Evolutionary conservation across 1,284 basidiomycete genomes (phyloP), one percentile per base, ranked within the genome.

Genomic region (Mycocalia duriaeana): DNA sequence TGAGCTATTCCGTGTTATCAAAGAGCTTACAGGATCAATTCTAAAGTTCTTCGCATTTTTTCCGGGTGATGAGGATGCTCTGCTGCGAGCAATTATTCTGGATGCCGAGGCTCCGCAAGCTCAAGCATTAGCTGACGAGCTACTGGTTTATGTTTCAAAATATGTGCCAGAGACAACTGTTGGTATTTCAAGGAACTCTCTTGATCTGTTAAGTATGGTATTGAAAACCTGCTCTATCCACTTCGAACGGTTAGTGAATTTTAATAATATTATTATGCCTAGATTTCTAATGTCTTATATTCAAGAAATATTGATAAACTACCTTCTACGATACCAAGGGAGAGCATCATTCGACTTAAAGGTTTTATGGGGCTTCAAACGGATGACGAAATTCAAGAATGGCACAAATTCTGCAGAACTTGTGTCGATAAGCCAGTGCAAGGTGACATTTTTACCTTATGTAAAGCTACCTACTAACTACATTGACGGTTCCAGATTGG

Each of bases 291-390:
- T 8, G n/a, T 8, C 8, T 8, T 31, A 8, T n/a, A 8, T 31
- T n/a, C 28, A 8, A 45, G 43, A 18, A 45, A 45, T 20, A 45
- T 45, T 31, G 43, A 45, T 13, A 45, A 45, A 31, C 26, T 45
- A 8, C 5, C 8, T 14, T 16, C 22, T n/a, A 3, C 22, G 6
- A 6, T 7, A 8, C 11, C 24, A 5, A 20, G 14, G 5, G 28
- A 45, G 6, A n/a, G n/a, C 43, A 31, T 31, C n/a, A 19, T 4
- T 4, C 31, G 43, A 19, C 31, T 45, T 11, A 45, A 45, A 20
- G 6, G 8, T 13, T 45, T 35, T 20, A 14, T 6, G 13, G 31
- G 31, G 6, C 43, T 45, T 5, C 6, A 14, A 5, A 45, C 43
- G 5, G 8, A 34, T 5, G 43, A 45, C 18, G 43, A 45, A 19